Evolutionary conservation across 306 rosid species (phyloP).

Genomic region (Vigna mungo): DNA sequence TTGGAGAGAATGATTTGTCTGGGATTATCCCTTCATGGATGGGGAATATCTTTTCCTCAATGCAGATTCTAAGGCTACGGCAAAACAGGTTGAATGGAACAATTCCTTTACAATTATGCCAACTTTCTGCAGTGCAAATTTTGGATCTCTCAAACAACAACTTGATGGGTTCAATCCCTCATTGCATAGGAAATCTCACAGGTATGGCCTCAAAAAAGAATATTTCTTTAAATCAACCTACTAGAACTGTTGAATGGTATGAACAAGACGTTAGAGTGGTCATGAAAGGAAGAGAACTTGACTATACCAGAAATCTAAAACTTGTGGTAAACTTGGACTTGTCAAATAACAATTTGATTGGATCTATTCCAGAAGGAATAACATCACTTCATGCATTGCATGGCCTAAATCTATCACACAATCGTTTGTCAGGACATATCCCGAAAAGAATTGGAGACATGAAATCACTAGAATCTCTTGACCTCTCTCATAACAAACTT

Average conservation of each 20-base stretch:
- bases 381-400: slow-evolving; percentile 2
- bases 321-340: slow-evolving; percentile 28
- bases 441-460: slow-evolving; percentile 18
- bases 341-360: neutral
- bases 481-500: slow-evolving; percentile 1
- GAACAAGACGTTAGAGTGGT: slow-evolving; percentile 4
- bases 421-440: slow-evolving; percentile 21
- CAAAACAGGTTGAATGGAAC: slow-evolving; percentile 20
- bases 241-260: neutral
- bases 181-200: slow-evolving; percentile 34
- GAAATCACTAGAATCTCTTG: slow-evolving; percentile 34
- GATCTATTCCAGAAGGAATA: slow-evolving; percentile 32
- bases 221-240: neutral
- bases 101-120: slow-evolving; percentile 43
- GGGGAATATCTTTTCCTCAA: neutral
- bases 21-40: slow-evolving; percentile 47
- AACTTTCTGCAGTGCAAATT: slow-evolving; percentile 22
- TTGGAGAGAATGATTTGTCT: slow-evolving; percentile 39
- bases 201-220: slow-evolving; percentile 11
- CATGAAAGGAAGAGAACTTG: slow-evolving; percentile 28
- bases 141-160: slow-evolving; percentile 29
- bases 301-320: slow-evolving; percentile 5
- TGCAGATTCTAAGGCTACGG: slow-evolving; percentile 32
- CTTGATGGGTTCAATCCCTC: slow-evolving; percentile 1
- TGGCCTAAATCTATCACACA: slow-evolving; percentile 34